Evolutionary conservation across 2,329 filamentous ascomycete genomes (phyloP), one percentile per base, ranked within the genome.

Genomic region (Ramularia endophylla): DNA sequence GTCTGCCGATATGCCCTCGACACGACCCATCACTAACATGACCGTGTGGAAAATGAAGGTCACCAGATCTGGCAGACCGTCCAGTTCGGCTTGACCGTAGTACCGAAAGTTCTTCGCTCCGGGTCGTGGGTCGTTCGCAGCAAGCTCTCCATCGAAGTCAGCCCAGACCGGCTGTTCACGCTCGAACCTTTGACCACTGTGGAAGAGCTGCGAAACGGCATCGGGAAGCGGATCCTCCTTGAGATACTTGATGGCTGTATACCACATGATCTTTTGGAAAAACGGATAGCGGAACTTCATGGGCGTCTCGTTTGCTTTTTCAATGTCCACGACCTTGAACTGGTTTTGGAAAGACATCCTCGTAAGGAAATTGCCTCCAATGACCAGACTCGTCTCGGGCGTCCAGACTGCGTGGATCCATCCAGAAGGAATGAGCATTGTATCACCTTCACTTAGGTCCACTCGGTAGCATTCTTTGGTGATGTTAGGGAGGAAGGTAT

Each of bases 401-500:
- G 80, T 84, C 77, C 81, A 83, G 6, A 84, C 80, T 17, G 80
- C 80, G 55, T 84, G 80, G 38, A 84, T 84, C 80, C 80, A 84
- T 15, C 80, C 80, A 25, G 80, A 81, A 4, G 80, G 80, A 48
- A 84, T 84, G 31, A 84, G 65, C 75, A 83, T 83, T 3, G 80
- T 84, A 55, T 84, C 80, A 25, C 80, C 80, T 47, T 78, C 77
- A 36, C 71, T 73, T 4, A 84, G 68, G 56, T 83, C 79, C 31
- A 83, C 78, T 35, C 80, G 70, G 53, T 79, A 82, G 58, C 79
- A 83, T 51, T 83, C 79, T 46, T 80, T 80, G 13, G 78, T 79
- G 50, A 80, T 72, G 43, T 77, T 72, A 4, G 76, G 77, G 25
- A 83, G 69, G 60, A 80, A 84, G 9, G 78, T 82, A 46, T 73